Conservation (phyloP, 129 eudicot species). For the Saussurea involucrata region DNA sequence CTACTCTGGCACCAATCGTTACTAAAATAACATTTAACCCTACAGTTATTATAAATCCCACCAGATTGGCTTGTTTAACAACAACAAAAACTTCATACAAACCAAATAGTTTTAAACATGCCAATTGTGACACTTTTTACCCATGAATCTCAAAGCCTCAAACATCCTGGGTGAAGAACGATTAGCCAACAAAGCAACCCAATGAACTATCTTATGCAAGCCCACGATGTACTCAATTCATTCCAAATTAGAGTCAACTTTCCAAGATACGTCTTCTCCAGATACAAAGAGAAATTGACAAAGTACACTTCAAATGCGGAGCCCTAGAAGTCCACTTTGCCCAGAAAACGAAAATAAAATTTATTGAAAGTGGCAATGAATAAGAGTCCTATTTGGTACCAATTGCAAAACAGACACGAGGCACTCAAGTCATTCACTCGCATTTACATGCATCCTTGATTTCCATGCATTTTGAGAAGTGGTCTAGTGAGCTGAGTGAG, state of each 20-base stretch:
- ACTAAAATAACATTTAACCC: not conserved
- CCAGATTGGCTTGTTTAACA: not conserved
- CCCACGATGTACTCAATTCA: not conserved
- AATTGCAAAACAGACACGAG: conserved; percentile 6
- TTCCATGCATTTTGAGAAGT: not conserved
- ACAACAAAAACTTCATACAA: not conserved
- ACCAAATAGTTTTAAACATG: not conserved
- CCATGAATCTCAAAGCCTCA: conserved; percentile 1
- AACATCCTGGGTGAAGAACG: not conserved
- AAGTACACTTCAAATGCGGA: not conserved
- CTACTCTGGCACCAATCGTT: not conserved
- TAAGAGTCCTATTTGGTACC: conserved; percentile 1
- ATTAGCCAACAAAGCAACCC: conserved; percentile 2
- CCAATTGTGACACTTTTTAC: conserved; percentile 4
- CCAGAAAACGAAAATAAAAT: not conserved
- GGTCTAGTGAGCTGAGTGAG: not conserved
- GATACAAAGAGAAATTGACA: not conserved
- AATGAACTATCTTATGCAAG: conserved; percentile 5
- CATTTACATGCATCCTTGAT: not conserved
- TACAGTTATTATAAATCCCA: not conserved
- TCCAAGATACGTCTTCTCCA: conserved; percentile 1
- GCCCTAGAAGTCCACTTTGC: not conserved
- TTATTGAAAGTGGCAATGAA: not conserved
- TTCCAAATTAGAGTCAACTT: not conserved
- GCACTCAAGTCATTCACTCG: conserved; percentile 6